These are phyloP conservation scores for Cladosporium cucumerinum DNA, from an alignment of 2,329 filamentous ascomycete genomes.

Conservation along the genomic window DNA sequence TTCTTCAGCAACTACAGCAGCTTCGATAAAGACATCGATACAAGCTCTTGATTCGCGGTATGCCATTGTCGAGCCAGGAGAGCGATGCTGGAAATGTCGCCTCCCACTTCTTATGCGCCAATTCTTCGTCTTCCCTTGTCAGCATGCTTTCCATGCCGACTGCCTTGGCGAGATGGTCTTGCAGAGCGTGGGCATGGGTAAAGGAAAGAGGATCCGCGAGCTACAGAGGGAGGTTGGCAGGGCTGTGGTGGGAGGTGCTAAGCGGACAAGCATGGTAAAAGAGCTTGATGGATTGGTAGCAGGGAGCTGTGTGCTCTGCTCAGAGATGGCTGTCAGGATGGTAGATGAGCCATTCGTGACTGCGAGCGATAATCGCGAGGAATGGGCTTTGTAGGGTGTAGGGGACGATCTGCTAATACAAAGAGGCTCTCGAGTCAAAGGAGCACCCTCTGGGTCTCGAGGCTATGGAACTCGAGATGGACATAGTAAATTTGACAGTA, in stretches of 20 bases:
- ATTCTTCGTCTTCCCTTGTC: conserved; percentile 98
- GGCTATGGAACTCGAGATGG: not conserved
- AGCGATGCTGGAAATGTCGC: conserved; percentile 86
- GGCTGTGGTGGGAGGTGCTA: conserved; percentile 56
- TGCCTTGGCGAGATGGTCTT: conserved; percentile 84
- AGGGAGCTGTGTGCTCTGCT: conserved; percentile 86
- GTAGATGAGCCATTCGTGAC: conserved; percentile 91
- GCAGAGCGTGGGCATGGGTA: conserved; percentile 72
- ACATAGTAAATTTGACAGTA: not conserved
- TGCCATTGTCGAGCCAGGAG: conserved; percentile 92
- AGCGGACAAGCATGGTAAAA: conserved; percentile 76
- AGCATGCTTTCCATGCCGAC: conserved; percentile 96
- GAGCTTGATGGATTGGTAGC: conserved; percentile 93
- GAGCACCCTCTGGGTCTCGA: not conserved
- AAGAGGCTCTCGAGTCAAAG: not conserved
- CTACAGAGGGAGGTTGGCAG: conserved; percentile 79
- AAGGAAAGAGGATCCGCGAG: conserved; percentile 76
- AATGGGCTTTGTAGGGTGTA: conserved; percentile 61
- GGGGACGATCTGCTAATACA: not conserved
- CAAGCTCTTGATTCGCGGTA: conserved; percentile 81
- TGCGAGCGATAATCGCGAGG: conserved; percentile 66
- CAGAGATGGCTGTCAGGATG: conserved; percentile 89
- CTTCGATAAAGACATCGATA: conserved; percentile 88
- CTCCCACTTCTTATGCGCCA: conserved; percentile 83
- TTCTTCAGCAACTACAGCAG: conserved; percentile 80